These are phyloP conservation scores for Dictyostelium intermedium DNA, from an alignment of 78 protist species.

Conservation along the genomic window DNA sequence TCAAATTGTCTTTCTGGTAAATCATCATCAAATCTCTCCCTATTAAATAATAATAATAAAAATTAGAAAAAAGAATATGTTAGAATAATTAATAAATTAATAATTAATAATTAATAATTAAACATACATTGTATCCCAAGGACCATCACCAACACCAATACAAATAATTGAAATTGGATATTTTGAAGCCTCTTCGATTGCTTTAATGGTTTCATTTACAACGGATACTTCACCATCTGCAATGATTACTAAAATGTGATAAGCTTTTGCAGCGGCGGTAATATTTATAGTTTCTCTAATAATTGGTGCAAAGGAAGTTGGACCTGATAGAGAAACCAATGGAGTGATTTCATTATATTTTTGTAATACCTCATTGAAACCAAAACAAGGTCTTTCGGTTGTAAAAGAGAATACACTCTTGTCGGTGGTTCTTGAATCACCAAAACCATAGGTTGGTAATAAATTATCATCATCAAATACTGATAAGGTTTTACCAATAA, in stretches of 20 bases:
- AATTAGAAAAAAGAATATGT: too few relatives aligned
- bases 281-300: conserved; percentile 64
- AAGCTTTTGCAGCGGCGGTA: conserved; percentile 15
- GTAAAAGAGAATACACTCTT: conserved; percentile 77
- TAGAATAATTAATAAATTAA: too few relatives aligned
- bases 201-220: conserved; percentile 59
- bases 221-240: conserved; percentile 83
- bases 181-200: conserved; percentile 78
- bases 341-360: conserved; percentile 85
- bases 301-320: conserved; percentile 88
- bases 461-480: conserved; percentile 89
- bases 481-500: conserved; percentile 82
- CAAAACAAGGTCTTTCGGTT: conserved; percentile 74
- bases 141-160: conserved; percentile 88
- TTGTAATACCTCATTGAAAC: conserved; percentile 64
- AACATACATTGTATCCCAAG: conserved; percentile 73
- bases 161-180: conserved; percentile 80
- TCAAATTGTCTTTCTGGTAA: conserved; percentile 74
- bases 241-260: conserved; percentile 83
- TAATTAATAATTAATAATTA: background rate
- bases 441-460: conserved; percentile 82
- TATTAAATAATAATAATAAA: background rate
- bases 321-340: conserved; percentile 82
- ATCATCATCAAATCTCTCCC: conserved; percentile 72
- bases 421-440: conserved; percentile 78